Evolutionary conservation across 352 stramenopile genomes (phyloP), one percentile per base, ranked within the genome.

Genomic region (Pythium grandisporangium): DNA sequence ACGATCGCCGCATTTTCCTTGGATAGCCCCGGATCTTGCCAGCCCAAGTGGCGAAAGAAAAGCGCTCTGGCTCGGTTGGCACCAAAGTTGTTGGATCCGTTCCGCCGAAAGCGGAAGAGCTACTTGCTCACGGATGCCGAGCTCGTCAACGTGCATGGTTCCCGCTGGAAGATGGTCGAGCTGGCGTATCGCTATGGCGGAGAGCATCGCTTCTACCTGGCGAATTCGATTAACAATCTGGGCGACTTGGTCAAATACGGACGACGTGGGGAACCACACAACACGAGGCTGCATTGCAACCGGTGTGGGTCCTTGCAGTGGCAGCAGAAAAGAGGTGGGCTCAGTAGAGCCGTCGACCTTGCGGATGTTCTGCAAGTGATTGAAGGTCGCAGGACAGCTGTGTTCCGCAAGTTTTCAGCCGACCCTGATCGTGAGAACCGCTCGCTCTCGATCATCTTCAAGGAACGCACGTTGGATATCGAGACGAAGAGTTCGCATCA

Each of bases 171-270:
- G 49, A 90, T 90, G 26, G 74, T 90, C 21, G 76, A 93, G 50
- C 59, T 93, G 13, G 79, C 79, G 6, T 90, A 87, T 45, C 79
- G 79, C 29, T 93, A 89, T 42, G 79, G 79, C 19, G 79, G 79
- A 41, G 83, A 89, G 45, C 76, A 93, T 37, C 72, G 79, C 1
- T 81, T 77, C 42, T 90, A 93, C 42, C 49, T 93, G 40, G 79
- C 90, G n/a, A 74, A 93, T 37, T 76, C 79, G 7, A 63, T 93
- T 38, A 93, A 93, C 42, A 90, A 87, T 73, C 90, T 93, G 43
- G 80, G 76, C 45, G 74, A 76, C 16, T 39, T 93, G 32, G 51
- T 73, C 25, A 93, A 93, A 51, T 93, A 86, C 50, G 79, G 79
- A 4, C 74, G 79, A 16, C 73, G 73, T 30, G 79, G 79, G 8